Evolutionary conservation across 805 yeast genomes (phyloP).

Genomic region (Kockiozyma suomiensis): DNA sequence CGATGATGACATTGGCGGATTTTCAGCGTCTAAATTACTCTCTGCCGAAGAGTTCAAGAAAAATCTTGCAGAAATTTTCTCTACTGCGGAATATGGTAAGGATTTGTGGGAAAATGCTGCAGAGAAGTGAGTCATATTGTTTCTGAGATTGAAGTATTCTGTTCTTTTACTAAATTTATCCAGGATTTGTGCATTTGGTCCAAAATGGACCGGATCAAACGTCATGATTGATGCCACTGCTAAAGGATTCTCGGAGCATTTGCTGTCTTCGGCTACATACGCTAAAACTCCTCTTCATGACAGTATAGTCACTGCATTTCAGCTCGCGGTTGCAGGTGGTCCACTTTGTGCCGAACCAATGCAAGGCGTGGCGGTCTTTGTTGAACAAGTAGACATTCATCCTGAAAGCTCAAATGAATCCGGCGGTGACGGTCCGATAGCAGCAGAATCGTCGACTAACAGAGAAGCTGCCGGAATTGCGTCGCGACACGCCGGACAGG

Average conservation of each 20-base stretch:
- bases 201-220: constrained; percentile 75
- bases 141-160: too few species aligned
- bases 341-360: constrained; percentile 87
- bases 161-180: constrained; percentile 36
- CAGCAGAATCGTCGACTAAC: not conserved
- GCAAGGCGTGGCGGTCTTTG: constrained; percentile 70
- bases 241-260: constrained; percentile 9
- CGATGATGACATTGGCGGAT: constrained; percentile 34
- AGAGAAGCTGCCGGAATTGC: constrained; percentile 36
- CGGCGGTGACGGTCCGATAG: constrained; percentile 30
- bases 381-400: constrained; percentile 46
- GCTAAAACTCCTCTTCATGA: constrained; percentile 41
- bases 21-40: constrained; percentile 35
- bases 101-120: constrained; percentile 36
- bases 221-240: constrained; percentile 59
- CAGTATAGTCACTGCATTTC: constrained; percentile 79
- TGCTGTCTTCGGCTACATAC: constrained; percentile 11
- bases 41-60: constrained; percentile 42
- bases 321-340: constrained; percentile 78
- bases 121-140: constrained; percentile 12
- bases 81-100: constrained; percentile 39
- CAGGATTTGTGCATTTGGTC: constrained; percentile 70
- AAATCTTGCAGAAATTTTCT: constrained; percentile 43
- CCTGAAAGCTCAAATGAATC: not conserved
- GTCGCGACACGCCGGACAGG: constrained; percentile 65